Evolutionary conservation across 306 rosid genomes (phyloP), one percentile per base, ranked within the genome.

Genomic region (Calophaca sinica): DNA sequence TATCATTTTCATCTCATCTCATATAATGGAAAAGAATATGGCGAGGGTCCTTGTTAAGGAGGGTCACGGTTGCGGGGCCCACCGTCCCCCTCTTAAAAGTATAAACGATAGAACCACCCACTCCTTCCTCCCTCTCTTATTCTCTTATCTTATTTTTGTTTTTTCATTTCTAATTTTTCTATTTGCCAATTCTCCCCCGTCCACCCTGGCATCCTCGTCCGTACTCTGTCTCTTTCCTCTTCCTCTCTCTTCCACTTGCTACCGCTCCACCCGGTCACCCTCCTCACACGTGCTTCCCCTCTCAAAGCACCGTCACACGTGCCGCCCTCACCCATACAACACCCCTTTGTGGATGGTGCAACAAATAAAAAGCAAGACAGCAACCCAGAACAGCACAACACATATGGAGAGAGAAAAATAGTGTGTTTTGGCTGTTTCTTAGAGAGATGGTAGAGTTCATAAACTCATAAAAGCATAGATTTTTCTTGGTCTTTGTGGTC

Each of bases 191-290:
- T 60, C 32, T 52, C 48, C 75, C 59, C 62, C 31, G 9, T 86
- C 92, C 96, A 90, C 96, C 86, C 93, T 93, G 96, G 84, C 94
- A 87, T 73, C 79, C 68, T 72, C 86, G 89, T 90, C 96, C 94
- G 96, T 87, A 90, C 97, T 42, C 77, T 87, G 90, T 85, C 89
- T 57, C 81, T 70, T 50, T 68, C 71, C 9, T 9, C 50, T 45
- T 60, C 51, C 78, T 73, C 60, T 65, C 85, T 63, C 72, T 11
- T 28, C 70, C 46, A 89, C 93, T 79, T 70, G 75, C 78, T 73
- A 91, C 89, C 74, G 3, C 0, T 46, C 36, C 82, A 72, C 2
- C 88, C 82, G 59, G 92, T 87, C 61, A 63, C 63, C 59, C 1
- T 51, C 46, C 65, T 39, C 75, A 41, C 87, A 73, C 85, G 85